Percentiles rank a stretch among this genome's conserved stretches.
These are phyloP conservation scores for Melaleuca alternifolia DNA, from an alignment of 345 rosid genomes.

Conservation along the genomic window DNA sequence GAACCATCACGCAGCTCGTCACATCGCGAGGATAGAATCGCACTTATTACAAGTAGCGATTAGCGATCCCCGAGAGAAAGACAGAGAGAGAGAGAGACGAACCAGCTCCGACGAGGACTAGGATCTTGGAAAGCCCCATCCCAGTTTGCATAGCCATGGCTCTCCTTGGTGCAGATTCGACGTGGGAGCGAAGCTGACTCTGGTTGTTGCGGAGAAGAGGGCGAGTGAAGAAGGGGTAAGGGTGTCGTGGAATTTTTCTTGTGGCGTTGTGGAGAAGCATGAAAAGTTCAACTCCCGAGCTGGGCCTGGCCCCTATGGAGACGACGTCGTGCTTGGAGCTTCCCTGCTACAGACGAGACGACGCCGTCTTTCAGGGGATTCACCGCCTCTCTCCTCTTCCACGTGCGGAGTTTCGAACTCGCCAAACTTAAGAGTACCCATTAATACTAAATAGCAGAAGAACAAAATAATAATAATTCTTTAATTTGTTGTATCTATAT, in stretches of 20 bases:
- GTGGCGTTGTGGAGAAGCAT: not conserved
- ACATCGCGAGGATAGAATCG: not conserved
- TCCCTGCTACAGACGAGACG: not conserved
- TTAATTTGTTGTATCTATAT: no score
- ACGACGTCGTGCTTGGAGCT: not conserved
- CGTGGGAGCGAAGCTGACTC: not conserved
- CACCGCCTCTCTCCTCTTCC: not conserved
- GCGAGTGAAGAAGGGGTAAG: not conserved
- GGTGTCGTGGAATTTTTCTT: not conserved
- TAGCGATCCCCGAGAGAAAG: not conserved
- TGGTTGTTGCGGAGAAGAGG: not conserved
- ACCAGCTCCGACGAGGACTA: conserved; percentile 85
- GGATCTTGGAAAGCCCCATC: conserved; percentile 54
- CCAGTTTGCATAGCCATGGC: conserved; percentile 82
- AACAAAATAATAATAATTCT: no score
- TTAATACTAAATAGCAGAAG: no score
- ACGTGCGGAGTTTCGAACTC: not conserved
- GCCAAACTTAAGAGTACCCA: not conserved
- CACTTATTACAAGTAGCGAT: not conserved
- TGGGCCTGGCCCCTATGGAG: not conserved
- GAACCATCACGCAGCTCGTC: not conserved
- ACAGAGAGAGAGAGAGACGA: not conserved
- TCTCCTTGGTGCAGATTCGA: not conserved
- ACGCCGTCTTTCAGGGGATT: not conserved
- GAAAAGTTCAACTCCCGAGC: not conserved